Conservation (phyloP, 2,329 filamentous ascomycete genomes). For the Elsinoe ampelina region DNA sequence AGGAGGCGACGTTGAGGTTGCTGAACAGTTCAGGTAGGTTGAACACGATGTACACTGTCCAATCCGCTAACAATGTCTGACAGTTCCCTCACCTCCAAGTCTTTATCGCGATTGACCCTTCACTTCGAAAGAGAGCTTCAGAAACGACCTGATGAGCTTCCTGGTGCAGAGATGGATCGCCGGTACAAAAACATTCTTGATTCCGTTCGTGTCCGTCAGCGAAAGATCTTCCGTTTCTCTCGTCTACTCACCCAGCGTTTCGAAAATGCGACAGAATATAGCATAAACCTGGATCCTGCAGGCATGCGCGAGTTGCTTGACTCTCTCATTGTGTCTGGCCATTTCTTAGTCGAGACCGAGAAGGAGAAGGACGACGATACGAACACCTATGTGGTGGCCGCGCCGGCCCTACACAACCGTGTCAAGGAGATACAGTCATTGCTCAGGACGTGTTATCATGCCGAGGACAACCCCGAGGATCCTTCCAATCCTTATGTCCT, state of each 20-base stretch:
- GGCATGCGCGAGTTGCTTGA: conserved; percentile 70
- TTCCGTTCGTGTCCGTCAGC: conserved; percentile 88
- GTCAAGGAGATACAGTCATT: conserved; percentile 77
- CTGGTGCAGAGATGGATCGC: conserved; percentile 79
- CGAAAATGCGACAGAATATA: conserved; percentile 94
- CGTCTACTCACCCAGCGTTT: conserved; percentile 85
- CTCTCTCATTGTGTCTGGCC: conserved; percentile 67
- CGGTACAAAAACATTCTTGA: conserved; percentile 92
- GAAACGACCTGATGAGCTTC: conserved; percentile 71
- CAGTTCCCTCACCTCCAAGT: conserved; percentile 80
- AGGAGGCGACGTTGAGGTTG: conserved; percentile 89
- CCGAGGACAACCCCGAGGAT: conserved; percentile 61
- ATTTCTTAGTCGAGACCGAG: conserved; percentile 77
- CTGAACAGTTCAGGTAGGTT: conserved; percentile 76
- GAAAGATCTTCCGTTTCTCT: conserved; percentile 93
- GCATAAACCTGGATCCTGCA: conserved; percentile 62
- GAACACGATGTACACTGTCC: neutral
- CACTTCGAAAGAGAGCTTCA: conserved; percentile 91
- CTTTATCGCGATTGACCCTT: conserved; percentile 73
- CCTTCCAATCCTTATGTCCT: conserved; percentile 73
- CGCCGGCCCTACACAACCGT: conserved; percentile 64
- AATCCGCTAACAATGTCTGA: conserved; percentile 21
- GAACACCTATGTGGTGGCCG: conserved; percentile 72
- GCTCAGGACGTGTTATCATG: conserved; percentile 67
- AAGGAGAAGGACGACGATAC: conserved; percentile 44